Evolutionary conservation across 768 basidiomycete genomes (phyloP).

Genomic region (Tricholoma flavovirens): DNA sequence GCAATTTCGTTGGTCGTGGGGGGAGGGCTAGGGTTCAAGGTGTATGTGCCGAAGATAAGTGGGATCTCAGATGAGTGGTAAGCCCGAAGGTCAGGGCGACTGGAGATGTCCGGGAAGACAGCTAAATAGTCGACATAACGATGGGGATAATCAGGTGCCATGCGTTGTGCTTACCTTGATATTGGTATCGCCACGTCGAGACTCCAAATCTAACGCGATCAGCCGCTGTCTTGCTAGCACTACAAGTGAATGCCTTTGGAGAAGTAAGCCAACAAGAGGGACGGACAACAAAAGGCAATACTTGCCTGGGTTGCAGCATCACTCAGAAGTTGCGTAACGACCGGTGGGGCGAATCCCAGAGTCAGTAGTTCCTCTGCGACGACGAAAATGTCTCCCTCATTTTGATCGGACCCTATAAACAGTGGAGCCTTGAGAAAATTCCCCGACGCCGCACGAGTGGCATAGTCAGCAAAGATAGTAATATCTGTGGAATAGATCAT

Average conservation of each 20-base stretch:
- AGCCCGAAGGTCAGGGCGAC: slow-evolving; percentile 27
- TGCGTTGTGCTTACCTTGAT: slow-evolving; percentile 20
- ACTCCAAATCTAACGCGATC: slow-evolving; percentile 23
- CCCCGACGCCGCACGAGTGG: slow-evolving; percentile 13
- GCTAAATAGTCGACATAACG: slow-evolving; percentile 20
- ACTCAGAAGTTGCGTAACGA: slow-evolving; percentile 23
- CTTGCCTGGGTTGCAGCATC: slow-evolving; percentile 27
- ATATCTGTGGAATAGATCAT: slow-evolving; percentile 18
- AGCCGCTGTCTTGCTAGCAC: slow-evolving; percentile 21
- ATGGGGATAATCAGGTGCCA: slow-evolving; percentile 16
- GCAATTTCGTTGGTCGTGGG: slow-evolving; percentile 17
- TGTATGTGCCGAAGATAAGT: slow-evolving; percentile 33
- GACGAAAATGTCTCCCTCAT: slow-evolving; percentile 33
- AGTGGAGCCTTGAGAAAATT: slow-evolving; percentile 17
- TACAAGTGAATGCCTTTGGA: slow-evolving; percentile 22
- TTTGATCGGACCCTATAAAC: slow-evolving; percentile 23
- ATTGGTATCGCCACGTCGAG: slow-evolving; percentile 17
- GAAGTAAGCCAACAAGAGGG: background rate
- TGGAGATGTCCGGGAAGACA: slow-evolving; percentile 24
- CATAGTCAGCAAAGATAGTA: slow-evolving; percentile 27
- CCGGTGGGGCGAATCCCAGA: slow-evolving; percentile 22
- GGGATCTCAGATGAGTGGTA: slow-evolving; percentile 37
- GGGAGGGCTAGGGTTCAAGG: slow-evolving; percentile 16
- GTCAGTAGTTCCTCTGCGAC: slow-evolving; percentile 22
- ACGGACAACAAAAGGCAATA: no score